Conservation (phyloP, 2,329 filamentous ascomycete species). For the Fonsecaea multimorphosa region DNA sequence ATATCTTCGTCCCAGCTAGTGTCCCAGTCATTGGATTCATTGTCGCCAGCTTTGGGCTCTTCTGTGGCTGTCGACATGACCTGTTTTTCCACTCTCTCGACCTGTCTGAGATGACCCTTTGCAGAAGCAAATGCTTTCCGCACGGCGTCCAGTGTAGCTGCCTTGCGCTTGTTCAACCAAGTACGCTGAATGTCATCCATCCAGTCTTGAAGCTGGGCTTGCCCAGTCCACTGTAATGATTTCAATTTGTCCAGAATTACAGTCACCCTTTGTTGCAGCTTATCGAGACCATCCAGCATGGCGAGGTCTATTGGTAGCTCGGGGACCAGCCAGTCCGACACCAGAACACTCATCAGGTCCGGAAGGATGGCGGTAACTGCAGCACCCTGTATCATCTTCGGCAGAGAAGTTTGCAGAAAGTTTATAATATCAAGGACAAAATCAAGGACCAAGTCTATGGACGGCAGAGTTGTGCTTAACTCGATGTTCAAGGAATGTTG, state of each 20-base stretch:
- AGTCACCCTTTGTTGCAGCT: conserved; percentile 67
- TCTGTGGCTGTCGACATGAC: conserved; percentile 70
- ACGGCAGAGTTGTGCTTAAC: conserved; percentile 40
- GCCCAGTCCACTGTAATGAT: conserved; percentile 66
- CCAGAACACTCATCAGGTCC: conserved; percentile 69
- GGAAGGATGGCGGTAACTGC: conserved; percentile 75
- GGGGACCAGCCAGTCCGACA: conserved; percentile 74
- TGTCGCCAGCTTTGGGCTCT: conserved; percentile 49
- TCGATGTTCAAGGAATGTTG: conserved; percentile 43
- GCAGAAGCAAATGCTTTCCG: conserved; percentile 71
- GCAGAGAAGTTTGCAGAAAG: conserved; percentile 60
- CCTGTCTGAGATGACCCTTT: conserved; percentile 69
- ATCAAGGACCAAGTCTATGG: conserved; percentile 48
- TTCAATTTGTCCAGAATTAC: conserved; percentile 70
- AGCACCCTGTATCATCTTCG: conserved; percentile 55
- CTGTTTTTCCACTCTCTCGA: conserved; percentile 85
- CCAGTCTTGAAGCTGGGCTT: conserved; percentile 75
- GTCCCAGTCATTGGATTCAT: conserved; percentile 70
- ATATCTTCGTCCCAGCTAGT: conserved; percentile 73
- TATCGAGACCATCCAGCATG: conserved; percentile 74
- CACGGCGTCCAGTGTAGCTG: conserved; percentile 76
- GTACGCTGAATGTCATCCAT: conserved; percentile 76
- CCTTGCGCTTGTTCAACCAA: conserved; percentile 85
- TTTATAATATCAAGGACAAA: conserved; percentile 54
- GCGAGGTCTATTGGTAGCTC: conserved; percentile 76